Base-by-base conservation (phyloP, 2,329 filamentous ascomycete genomes). In the Fusarium coffeatum region DNA sequence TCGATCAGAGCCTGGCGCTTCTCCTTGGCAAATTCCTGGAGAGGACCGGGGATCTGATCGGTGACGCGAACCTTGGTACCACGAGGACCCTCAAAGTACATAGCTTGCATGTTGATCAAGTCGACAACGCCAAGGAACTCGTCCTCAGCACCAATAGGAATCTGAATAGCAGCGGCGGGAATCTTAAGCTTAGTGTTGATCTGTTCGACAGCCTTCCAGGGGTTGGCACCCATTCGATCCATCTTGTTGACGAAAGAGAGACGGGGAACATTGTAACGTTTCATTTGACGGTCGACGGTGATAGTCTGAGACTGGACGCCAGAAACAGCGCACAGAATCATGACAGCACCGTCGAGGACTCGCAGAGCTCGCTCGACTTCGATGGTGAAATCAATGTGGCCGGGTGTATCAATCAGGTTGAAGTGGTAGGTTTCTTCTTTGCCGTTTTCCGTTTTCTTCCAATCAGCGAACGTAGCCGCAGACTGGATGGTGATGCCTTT, bases 401-500 rank as follows among this genome's bases (percentile, higher is more conserved):
- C 96, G 6, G 96, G 96, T 1, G 96, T 99, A 80, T 99, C 96
- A 78, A 99, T 99, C 86, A 99, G 85, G 83, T 99, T 99, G 85
- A 99, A 90, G 80, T 99, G 95, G 82, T 97, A 99, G 74, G 90
- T 93, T 81, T 97, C 90, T 55, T 98, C 93, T 78, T 92, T 88
- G 72, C 92, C 92, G 70, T 95, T 83, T 76, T 93, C 90, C 80
- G 89, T 90, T 85, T 97, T 98, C 72, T 92, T 84, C 96, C 96
- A 99, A 82, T 99, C 94, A 81, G 93, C 97, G 80, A 97, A 99
- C 1, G 96, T 99, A 25, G 96, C 96, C 13, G 96, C 96, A 73
- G 95, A 98, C 81, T 99, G 95, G 77, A 99, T 99, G 61, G 96
- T 99, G 80, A 99, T 99, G 76, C 96, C 96, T 85, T 98, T 97